A percentile compares a stretch with the other conserved stretches of the same genome.
Evolutionary conservation across 2,329 filamentous ascomycete genomes (phyloP).

Genomic region (Xylariaceae sp.): DNA sequence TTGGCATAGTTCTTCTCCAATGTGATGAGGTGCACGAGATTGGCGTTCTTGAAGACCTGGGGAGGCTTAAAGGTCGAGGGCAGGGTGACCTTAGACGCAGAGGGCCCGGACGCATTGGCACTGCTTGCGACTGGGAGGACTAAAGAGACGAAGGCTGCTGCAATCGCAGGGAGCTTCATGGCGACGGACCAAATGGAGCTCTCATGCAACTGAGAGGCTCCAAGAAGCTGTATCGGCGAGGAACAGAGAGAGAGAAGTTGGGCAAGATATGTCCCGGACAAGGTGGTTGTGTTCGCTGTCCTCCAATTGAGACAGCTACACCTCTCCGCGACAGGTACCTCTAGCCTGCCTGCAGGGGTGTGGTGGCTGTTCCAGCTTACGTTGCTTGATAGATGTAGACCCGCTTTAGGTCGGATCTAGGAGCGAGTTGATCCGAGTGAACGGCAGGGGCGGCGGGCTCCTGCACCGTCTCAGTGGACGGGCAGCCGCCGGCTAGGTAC

Average conservation of each 20-base stretch:
- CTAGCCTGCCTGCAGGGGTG: no score
- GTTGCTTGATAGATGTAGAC: no score
- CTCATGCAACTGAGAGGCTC: conserved; percentile 25
- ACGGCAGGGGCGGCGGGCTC: no score
- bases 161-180: conserved; percentile 43
- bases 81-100: conserved; percentile 51
- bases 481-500: no score
- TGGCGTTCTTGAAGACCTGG: conserved; percentile 88
- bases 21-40: conserved; percentile 83
- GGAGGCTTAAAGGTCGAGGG: conserved; percentile 71
- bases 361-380: conserved; percentile 25
- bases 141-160: conserved; percentile 53
- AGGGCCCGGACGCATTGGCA: conserved; percentile 22
- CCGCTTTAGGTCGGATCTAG: no score
- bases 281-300: conserved; percentile 6
- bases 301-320: conserved; percentile 14
- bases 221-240: conserved; percentile 2
- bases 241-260: conserved; percentile 8
- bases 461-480: no score
- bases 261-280: conserved; percentile 5
- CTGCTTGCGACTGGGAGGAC: conserved; percentile 38
- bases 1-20: conserved; percentile 87
- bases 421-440: no score
- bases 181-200: conserved; percentile 22
- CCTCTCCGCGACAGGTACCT: conserved; percentile 20